A percentile compares a stretch with the other conserved stretches of the same genome.
Conservation (phyloP, 2,329 filamentous ascomycete genomes). For the Nannizzia gypsea region DNA sequence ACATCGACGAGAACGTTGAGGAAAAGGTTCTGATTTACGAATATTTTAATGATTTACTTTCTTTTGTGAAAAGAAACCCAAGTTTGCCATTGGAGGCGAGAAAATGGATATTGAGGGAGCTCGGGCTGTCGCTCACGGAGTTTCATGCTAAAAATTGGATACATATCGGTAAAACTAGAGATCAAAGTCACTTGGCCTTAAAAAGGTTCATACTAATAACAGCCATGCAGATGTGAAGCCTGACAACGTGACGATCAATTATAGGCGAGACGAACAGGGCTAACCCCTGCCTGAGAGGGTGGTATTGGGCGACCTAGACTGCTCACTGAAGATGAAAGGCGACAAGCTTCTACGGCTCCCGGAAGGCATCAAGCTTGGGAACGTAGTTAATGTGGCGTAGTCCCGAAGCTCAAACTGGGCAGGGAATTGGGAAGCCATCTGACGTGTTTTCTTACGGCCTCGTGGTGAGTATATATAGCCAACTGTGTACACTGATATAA, state of each 20-base stretch:
- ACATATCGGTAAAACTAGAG: background rate
- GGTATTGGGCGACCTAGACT: background rate
- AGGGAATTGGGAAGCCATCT: slow-evolving; percentile 7
- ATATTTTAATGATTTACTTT: background rate
- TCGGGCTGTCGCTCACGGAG: background rate
- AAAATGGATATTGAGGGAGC: background rate
- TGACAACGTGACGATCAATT: slow-evolving; percentile 7
- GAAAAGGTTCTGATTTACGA: background rate
- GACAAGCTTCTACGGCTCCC: slow-evolving; percentile 3
- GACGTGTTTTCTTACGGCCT: slow-evolving; percentile 7
- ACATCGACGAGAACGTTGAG: background rate
- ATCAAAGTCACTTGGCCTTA: background rate
- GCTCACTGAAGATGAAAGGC: slow-evolving; percentile 7
- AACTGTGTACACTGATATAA: background rate
- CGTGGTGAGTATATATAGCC: slow-evolving; percentile 4
- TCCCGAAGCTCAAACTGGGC: slow-evolving; percentile 5
- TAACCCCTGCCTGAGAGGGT: background rate
- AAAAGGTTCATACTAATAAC: background rate
- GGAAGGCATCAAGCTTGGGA: slow-evolving; percentile 7
- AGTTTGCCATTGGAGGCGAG: background rate
- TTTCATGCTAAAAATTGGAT: background rate
- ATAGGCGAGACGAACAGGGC: background rate
- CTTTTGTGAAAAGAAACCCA: background rate
- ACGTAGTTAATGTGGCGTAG: slow-evolving; percentile 8
- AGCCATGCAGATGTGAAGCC: slow-evolving; percentile 6